Percentiles rank a stretch among this genome's conserved stretches.
These are phyloP conservation scores for Xylaria nigripes DNA, from an alignment of 495 filamentous ascomycete species.

Conservation along the genomic window DNA sequence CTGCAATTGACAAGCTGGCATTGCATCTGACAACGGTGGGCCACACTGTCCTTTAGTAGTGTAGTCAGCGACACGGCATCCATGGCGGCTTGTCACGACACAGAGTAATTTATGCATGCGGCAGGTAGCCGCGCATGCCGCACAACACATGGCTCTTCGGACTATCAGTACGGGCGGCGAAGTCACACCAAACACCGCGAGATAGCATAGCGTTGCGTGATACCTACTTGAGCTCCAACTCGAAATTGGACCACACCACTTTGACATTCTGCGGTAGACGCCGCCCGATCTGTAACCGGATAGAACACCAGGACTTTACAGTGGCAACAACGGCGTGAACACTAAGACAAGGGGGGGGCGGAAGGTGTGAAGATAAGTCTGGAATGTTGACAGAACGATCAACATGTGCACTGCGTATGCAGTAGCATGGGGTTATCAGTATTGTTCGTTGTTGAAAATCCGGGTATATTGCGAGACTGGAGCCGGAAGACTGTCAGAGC, in stretches of 20 bases:
- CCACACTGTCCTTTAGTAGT: conserved; percentile 7
- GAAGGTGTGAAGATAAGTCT: not conserved
- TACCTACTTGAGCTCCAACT: conserved; percentile 1
- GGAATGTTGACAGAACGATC: not conserved
- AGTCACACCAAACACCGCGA: conserved; percentile 3
- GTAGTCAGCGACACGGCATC: conserved; percentile 1
- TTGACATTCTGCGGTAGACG: not conserved
- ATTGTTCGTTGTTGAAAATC: not conserved
- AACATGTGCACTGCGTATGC: not conserved
- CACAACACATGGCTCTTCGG: conserved; percentile 7
- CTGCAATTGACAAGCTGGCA: conserved; percentile 2
- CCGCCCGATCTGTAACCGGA: conserved; percentile 7
- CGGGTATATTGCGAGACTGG: not conserved
- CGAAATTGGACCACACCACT: conserved; percentile 2
- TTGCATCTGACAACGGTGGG: conserved; percentile 1
- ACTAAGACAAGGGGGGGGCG: not conserved
- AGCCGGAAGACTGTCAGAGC: not conserved
- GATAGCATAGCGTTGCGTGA: not conserved
- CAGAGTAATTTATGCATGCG: conserved; percentile 1
- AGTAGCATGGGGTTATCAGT: not conserved
- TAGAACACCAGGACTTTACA: not conserved
- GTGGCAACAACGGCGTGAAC: not conserved
- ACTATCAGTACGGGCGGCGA: conserved; percentile 4
- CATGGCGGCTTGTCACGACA: conserved; percentile 3
- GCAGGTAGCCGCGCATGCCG: conserved; percentile 4